Base-by-base conservation (phyloP, 495 filamentous ascomycete species). In the Hamigera avellanea region DNA sequence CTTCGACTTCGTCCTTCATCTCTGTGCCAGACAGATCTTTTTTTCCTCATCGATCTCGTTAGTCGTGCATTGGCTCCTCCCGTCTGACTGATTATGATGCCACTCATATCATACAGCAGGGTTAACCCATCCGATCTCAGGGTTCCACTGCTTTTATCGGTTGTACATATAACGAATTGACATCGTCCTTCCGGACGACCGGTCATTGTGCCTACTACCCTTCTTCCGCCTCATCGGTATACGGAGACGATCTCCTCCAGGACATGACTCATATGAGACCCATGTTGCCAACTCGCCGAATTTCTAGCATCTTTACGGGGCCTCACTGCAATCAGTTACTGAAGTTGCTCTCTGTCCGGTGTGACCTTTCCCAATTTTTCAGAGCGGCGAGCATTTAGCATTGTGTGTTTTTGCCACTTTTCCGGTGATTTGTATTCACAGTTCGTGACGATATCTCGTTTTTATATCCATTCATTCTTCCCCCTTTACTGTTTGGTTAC, bases 101-200 rank as follows among this genome's bases (percentile, higher is more conserved):
- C 9, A 5, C 21, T 23, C 9, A 23, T 23, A 23, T 9, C 9
- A 4, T 23, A 9, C 21, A 23, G 9, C 21, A 23, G 21, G 9
- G 5, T 4, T 23, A 9, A 23, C 21, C 21, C 5, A 26, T 16
- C 28, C 38, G 37, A 39, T 25, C 29, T 37, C 26, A 26, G 12
- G n/a, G 17, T 13, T 14, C 14, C 35, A 25, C 32, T 44, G 38
- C 21, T 33, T 43, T n/a, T 8, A 35, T 39, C 32, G 37, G 9
- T 29, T 40, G 46, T 54, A 48, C 40, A 52, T 45, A 51, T 26
- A 35, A 33, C 35, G 26, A 21, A 18, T 16, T 33, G 25, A 39
- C 16, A 13, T 35, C 4, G 40, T 31, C 36, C 29, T 15, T 13
- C 5, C 13, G 25, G 25, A 36, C 14, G 25, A 26, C 21, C 12